These are phyloP conservation scores for Lasiosphaeris hirsuta DNA, from an alignment of 495 filamentous ascomycete species.

Conservation along the genomic window DNA sequence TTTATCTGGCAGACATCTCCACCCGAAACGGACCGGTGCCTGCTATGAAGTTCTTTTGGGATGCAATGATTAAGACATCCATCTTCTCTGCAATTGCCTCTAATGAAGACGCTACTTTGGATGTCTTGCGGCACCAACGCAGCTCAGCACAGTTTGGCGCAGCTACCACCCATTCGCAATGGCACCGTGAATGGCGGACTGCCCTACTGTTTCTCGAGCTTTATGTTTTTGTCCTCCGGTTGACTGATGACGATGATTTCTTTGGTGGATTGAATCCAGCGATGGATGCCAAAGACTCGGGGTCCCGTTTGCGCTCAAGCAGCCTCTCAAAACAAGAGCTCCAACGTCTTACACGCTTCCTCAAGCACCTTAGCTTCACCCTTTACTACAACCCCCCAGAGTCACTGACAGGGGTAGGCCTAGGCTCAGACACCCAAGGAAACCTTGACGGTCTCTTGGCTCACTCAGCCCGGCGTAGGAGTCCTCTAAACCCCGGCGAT, in stretches of 20 bases:
- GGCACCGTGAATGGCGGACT: slow-evolving; percentile 79
- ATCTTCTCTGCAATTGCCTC: slow-evolving; percentile 63
- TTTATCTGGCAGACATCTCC: slow-evolving; percentile 76
- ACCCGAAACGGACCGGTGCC: slow-evolving; percentile 51
- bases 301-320: slow-evolving; percentile 55
- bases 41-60: slow-evolving; percentile 87
- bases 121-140: slow-evolving; percentile 24
- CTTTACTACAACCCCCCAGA: slow-evolving; percentile 81
- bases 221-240: slow-evolving; percentile 84
- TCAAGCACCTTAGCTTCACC: slow-evolving; percentile 90
- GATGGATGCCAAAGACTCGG: neutral
- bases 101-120: slow-evolving; percentile 17
- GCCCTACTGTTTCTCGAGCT: slow-evolving; percentile 90
- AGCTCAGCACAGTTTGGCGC: slow-evolving; percentile 17
- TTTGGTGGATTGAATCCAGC: slow-evolving; percentile 40
- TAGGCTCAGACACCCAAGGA: slow-evolving; percentile 4
- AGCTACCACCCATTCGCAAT: slow-evolving; percentile 21
- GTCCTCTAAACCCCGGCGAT: neutral
- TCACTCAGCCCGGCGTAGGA: neutral
- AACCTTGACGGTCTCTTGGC: neutral
- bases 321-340: slow-evolving; percentile 68
- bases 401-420: slow-evolving; percentile 20
- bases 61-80: slow-evolving; percentile 61
- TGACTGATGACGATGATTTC: slow-evolving; percentile 92
- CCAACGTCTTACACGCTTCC: slow-evolving; percentile 71